Evolutionary conservation across 148 eudicot genomes (phyloP), one percentile per base, ranked within the genome.

Genomic region (Fagopyrum esculentum): DNA sequence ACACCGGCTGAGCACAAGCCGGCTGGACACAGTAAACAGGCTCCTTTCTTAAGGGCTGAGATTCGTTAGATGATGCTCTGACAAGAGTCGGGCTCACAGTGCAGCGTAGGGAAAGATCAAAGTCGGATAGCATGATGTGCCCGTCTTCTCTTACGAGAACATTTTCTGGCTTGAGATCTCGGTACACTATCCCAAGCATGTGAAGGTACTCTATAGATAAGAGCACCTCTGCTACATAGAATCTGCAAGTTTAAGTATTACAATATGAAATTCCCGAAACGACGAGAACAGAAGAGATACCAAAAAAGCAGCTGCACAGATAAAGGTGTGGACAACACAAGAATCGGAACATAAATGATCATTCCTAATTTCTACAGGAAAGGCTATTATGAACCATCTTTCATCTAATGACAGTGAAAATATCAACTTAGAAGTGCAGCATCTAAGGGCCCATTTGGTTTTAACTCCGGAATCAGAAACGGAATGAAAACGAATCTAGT

Each of bases 61-160:
- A 73, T 46, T 79, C 85, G 7, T 74, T 64, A 29, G 81, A 83
- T 29, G 90, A 83, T 40, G 82, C 44, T 81, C 80, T 86, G 47
- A 88, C 82, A 10, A 90, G 80, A 56, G 92, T 88, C 9, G 91
- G 88, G 75, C 87, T 88, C 13, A 90, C 89, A 7, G 79, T 45
- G 76, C 94, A 88, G n/a, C 91, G 90, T 29, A 89, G 91, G 9
- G 91, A 87, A 71, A 87, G 88, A 52, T 90, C 94, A 73, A 89
- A 89, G 76, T 90, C 94, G 9, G 91, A 86, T 19, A 90, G 89
- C 94, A 90, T 90, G 71, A 90, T 87, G 73, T 90, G 95, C 35
- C 91, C 95, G 50, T 90, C 91, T 56, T 90, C 91, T 78, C 95
- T 82, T 48, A 90, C 91, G 22, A 88, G 86, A 46, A 90, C 89